These are phyloP conservation scores for Penicillium malachiteum DNA, from an alignment of 495 filamentous ascomycete species.

Conservation along the genomic window DNA sequence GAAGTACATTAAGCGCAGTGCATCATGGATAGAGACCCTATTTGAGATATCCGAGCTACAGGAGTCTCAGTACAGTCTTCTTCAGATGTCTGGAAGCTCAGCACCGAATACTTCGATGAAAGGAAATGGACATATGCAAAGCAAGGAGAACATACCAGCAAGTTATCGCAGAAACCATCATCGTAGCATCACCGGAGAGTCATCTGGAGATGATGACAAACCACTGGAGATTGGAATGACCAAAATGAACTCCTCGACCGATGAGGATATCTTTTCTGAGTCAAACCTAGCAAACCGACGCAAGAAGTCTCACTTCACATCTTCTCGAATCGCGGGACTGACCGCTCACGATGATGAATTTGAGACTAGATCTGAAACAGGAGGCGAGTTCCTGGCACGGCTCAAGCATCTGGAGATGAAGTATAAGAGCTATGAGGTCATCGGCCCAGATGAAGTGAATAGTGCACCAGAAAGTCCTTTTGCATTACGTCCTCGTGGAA, in stretches of 20 bases:
- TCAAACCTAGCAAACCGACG: slow-evolving; percentile 8
- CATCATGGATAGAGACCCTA: slow-evolving; percentile 72
- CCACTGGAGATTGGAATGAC: slow-evolving; percentile 76
- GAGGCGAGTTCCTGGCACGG: slow-evolving; percentile 26
- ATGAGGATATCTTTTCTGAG: slow-evolving; percentile 4
- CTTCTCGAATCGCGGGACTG: slow-evolving; percentile 11
- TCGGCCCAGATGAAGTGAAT: slow-evolving; percentile 22
- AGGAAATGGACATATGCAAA: background rate
- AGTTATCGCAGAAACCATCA: slow-evolving; percentile 24
- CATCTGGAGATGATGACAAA: slow-evolving; percentile 74
- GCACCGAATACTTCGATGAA: slow-evolving; percentile 1
- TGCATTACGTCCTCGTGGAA: slow-evolving; percentile 34
- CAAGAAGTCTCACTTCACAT: slow-evolving; percentile 18
- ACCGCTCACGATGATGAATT: slow-evolving; percentile 11
- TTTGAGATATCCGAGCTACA: slow-evolving; percentile 54
- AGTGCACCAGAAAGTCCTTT: slow-evolving; percentile 26
- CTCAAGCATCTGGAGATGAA: slow-evolving; percentile 22
- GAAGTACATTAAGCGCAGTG: slow-evolving; percentile 73
- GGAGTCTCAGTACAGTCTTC: slow-evolving; percentile 24
- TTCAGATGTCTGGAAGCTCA: slow-evolving; percentile 10
- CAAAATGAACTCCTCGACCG: slow-evolving; percentile 26
- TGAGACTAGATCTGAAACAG: background rate
- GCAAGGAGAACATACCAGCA: background rate
- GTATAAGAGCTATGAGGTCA: slow-evolving; percentile 5
- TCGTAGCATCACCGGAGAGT: slow-evolving; percentile 53